phyloP scores from a whole-genome alignment of 2,329 filamentous ascomycete species.

The Penicillium sp. region DNA sequence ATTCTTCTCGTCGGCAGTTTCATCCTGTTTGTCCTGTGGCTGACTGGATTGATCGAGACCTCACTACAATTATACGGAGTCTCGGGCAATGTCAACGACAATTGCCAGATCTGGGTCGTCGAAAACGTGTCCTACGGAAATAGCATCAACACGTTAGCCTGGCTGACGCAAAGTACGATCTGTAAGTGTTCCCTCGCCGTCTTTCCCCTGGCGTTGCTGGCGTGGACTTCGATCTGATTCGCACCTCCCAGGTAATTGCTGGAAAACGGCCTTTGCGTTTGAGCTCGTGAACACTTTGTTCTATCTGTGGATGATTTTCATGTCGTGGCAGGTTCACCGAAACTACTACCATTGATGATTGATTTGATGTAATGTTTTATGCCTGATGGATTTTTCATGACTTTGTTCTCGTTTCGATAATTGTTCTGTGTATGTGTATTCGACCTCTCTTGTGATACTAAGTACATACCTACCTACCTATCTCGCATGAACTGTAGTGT shows the following conservation, averaged over 20 bases:
- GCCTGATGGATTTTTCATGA: not conserved
- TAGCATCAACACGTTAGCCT: constrained; percentile 53
- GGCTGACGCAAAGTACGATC: constrained; percentile 57
- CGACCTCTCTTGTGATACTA: too few relatives aligned
- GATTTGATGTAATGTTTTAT: not conserved
- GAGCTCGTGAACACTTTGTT: constrained; percentile 60
- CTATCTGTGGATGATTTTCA: constrained; percentile 60
- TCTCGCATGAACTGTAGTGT: too few relatives aligned
- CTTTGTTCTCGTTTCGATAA: constrained; percentile 11
- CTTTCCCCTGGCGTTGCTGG: too few relatives aligned
- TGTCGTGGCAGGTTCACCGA: constrained; percentile 51
- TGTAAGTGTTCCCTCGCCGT: constrained; percentile 40
- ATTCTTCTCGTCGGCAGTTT: constrained; percentile 56
- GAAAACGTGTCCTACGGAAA: constrained; percentile 43
- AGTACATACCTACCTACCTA: too few relatives aligned
- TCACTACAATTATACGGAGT: constrained; percentile 56
- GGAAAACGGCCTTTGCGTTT: constrained; percentile 59
- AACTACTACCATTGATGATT: constrained; percentile 24
- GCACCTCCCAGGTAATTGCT: constrained; percentile 47
- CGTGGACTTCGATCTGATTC: constrained; percentile 4
- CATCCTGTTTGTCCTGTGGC: constrained; percentile 56
- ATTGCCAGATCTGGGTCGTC: constrained; percentile 53
- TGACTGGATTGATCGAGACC: constrained; percentile 58
- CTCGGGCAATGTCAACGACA: constrained; percentile 51
- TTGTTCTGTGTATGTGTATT: constrained; percentile 6